phyloP scores from a whole-genome alignment of 2,329 filamentous ascomycete species.

The Ceratocystis colombiana region DNA sequence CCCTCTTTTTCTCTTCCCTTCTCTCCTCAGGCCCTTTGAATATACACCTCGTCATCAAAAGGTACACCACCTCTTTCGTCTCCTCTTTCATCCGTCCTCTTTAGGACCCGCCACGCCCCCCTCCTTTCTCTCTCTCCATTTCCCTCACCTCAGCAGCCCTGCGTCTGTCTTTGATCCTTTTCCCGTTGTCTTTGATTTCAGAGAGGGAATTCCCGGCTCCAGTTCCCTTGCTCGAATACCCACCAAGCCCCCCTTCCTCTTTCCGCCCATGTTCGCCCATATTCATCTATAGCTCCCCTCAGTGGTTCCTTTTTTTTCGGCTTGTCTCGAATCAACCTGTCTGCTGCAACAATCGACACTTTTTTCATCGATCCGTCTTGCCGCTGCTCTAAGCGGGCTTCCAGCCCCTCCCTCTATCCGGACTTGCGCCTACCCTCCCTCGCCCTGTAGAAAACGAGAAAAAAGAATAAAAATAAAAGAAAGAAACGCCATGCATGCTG shows the following conservation, averaged over 20 bases:
- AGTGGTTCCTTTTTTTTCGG: neutral
- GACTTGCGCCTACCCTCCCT: too few relatives aligned
- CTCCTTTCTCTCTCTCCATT: neutral
- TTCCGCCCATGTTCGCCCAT: too few relatives aligned
- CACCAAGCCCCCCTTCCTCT: neutral
- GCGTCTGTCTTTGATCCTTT: neutral
- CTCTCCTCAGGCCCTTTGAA: neutral
- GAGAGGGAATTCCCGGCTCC: conserved; percentile 2
- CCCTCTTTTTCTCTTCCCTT: neutral
- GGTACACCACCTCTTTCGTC: neutral
- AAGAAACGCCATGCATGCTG: neutral
- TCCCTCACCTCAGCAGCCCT: conserved; percentile 1
- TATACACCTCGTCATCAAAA: conserved; percentile 5
- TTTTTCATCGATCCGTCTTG: too few relatives aligned
- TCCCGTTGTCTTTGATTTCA: neutral
- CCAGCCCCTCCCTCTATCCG: too few relatives aligned
- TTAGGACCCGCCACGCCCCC: neutral
- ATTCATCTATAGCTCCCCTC: neutral
- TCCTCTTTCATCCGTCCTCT: neutral
- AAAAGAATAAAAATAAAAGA: neutral
- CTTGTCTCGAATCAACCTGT: neutral
- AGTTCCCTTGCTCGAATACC: neutral
- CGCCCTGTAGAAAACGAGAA: too few relatives aligned
- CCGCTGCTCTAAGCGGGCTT: too few relatives aligned
- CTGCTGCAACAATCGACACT: too few relatives aligned